Conservation (phyloP, 345 rosid genomes). For the Populus simonii region DNA sequence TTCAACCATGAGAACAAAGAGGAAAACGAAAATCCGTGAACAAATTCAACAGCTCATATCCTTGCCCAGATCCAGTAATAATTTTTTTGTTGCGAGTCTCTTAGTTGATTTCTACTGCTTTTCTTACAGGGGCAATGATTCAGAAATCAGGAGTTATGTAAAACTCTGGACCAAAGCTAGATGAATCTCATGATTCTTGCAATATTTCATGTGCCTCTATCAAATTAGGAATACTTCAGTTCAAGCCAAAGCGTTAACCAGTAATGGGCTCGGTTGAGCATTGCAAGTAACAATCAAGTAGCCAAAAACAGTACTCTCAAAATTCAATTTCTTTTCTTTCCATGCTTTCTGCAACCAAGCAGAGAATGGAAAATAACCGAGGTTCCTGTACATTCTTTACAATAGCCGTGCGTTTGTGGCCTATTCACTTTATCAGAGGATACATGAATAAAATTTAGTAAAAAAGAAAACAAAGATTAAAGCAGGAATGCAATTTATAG, state of each 20-base stretch:
- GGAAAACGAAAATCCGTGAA: background rate
- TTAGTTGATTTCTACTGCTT: background rate
- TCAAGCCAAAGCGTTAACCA: background rate
- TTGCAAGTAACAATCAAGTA: background rate
- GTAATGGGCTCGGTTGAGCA: background rate
- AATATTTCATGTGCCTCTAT: background rate
- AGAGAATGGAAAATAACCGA: background rate
- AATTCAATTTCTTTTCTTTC: background rate
- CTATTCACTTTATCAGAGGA: background rate
- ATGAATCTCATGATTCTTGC: background rate
- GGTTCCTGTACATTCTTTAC: slow-evolving; percentile 3
- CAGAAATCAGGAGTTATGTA: background rate
- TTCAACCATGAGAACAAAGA: background rate
- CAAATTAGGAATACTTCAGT: background rate
- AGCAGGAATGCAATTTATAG: background rate
- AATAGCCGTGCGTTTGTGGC: background rate
- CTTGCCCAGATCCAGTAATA: background rate
- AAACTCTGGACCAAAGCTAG: background rate
- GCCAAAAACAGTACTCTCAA: background rate
- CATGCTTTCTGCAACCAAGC: background rate
- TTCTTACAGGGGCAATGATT: background rate
- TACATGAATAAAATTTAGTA: background rate
- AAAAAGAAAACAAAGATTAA: no score
- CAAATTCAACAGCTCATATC: background rate
- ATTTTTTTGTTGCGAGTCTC: background rate